phyloP scores from a whole-genome alignment of 176 grass and related monocot genomes.

The Bonia amplexicaulis region DNA sequence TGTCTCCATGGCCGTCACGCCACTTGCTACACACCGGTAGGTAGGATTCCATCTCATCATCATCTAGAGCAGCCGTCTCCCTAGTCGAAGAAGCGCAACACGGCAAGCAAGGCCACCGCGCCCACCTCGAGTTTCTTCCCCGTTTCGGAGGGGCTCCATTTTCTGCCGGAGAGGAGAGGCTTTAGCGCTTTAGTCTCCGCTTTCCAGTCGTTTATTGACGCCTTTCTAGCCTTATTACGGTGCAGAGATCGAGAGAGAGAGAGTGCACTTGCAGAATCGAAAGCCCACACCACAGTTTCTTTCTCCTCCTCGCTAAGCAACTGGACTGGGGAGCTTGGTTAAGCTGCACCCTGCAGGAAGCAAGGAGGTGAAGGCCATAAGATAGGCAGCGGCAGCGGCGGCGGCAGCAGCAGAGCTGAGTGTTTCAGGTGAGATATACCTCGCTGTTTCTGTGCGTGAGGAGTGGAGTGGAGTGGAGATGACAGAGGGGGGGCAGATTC shows the following conservation, averaged over 20 bases:
- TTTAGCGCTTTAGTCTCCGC: constrained; percentile 32
- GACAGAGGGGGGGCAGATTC: background rate
- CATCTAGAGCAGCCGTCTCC: too few relatives aligned
- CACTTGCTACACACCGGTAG: background rate
- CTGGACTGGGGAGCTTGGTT: background rate
- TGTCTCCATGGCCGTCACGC: too few relatives aligned
- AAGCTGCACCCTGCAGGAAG: constrained; percentile 3
- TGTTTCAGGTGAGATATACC: background rate
- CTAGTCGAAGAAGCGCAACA: background rate
- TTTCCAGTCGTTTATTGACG: constrained; percentile 18
- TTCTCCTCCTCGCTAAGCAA: constrained; percentile 56
- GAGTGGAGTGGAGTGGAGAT: constrained; percentile 1
- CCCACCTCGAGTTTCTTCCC: background rate
- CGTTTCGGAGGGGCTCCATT: background rate
- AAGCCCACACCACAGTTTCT: background rate
- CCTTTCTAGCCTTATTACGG: background rate
- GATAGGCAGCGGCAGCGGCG: background rate
- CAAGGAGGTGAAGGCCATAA: background rate
- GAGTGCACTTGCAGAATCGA: background rate
- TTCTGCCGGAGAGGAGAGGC: background rate
- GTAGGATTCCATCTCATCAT: background rate
- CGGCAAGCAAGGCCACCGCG: background rate
- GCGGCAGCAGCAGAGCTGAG: background rate
- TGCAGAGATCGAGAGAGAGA: background rate
- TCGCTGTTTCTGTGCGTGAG: background rate